phyloP scores from a whole-genome alignment of 2,329 filamentous ascomycete species.

The Blastomyces silverae region DNA sequence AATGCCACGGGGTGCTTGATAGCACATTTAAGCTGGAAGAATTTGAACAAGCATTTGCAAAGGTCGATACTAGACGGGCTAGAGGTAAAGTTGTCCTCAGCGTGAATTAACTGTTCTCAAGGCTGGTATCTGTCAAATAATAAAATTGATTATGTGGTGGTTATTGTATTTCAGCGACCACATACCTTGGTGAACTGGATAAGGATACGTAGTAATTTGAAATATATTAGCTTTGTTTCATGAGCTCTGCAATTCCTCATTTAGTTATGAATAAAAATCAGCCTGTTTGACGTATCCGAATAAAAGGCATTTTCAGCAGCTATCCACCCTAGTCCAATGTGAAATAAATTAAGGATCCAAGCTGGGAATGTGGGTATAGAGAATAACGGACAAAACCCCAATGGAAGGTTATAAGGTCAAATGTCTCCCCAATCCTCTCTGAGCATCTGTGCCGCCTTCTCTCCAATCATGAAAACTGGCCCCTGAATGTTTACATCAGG shows the following conservation, averaged over 20 bases:
- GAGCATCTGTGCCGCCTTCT: slow-evolving; percentile 19
- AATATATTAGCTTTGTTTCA: neutral
- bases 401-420: neutral
- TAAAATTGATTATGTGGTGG: neutral
- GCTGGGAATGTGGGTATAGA: neutral
- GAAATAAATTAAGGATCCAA: neutral
- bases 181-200: neutral
- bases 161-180: neutral
- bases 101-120: neutral
- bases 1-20: slow-evolving; percentile 36
- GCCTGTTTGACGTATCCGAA: neutral
- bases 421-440: slow-evolving; percentile 14
- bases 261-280: neutral
- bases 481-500: slow-evolving; percentile 19
- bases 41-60: slow-evolving; percentile 37
- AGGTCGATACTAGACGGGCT: slow-evolving; percentile 36
- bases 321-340: neutral
- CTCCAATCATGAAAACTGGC: slow-evolving; percentile 23
- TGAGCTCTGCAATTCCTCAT: neutral
- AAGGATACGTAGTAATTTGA: neutral
- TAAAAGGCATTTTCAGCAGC: neutral
- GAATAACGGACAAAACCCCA: neutral
- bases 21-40: slow-evolving; percentile 40
- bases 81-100: slow-evolving; percentile 41
- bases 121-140: neutral